Percentiles rank a stretch among this genome's conserved stretches.
Evolutionary conservation across 2,329 filamentous ascomycete genomes (phyloP).

Genomic region (Trichophyton verrucosum): DNA sequence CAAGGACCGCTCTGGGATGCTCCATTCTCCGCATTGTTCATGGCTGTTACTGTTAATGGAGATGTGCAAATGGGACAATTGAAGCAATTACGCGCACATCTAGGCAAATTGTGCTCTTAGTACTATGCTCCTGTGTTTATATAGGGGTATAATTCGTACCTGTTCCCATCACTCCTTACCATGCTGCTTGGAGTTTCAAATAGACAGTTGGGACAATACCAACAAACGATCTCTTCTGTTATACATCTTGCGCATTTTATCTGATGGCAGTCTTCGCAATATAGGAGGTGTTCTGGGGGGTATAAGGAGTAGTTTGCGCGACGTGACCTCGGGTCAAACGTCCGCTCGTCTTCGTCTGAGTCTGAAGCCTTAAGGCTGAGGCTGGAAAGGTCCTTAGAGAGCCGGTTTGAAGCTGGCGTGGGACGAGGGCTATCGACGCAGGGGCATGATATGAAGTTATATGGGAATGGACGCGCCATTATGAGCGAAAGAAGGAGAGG

Average conservation of each 20-base stretch:
- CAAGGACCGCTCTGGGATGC: conserved; percentile 47
- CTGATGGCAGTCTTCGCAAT: conserved; percentile 94
- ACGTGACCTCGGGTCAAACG: conserved; percentile 74
- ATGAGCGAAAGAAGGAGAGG: background rate
- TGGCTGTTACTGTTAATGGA: conserved; percentile 59
- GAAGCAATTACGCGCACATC: conserved; percentile 89
- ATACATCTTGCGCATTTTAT: conserved; percentile 89
- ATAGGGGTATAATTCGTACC: conserved; percentile 42
- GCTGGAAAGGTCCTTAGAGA: conserved; percentile 14
- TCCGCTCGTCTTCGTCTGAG: conserved; percentile 58
- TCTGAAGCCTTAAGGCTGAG: conserved; percentile 22
- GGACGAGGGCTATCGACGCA: conserved; percentile 13
- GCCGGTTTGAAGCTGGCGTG: conserved; percentile 8
- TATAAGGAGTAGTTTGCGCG: conserved; percentile 86
- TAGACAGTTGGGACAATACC: conserved; percentile 87
- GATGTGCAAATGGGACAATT: conserved; percentile 83
- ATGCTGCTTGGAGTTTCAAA: conserved; percentile 94
- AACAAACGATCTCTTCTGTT: conserved; percentile 84
- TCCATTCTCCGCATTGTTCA: conserved; percentile 44
- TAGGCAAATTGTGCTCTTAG: conserved; percentile 25
- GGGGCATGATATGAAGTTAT: conserved; percentile 17
- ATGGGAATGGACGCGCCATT: conserved; percentile 18
- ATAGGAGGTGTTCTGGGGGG: conserved; percentile 83
- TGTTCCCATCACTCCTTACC: conserved; percentile 82
- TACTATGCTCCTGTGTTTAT: background rate